phyloP scores from a whole-genome alignment of 768 basidiomycete genomes.

The Kwoniella europaea region DNA sequence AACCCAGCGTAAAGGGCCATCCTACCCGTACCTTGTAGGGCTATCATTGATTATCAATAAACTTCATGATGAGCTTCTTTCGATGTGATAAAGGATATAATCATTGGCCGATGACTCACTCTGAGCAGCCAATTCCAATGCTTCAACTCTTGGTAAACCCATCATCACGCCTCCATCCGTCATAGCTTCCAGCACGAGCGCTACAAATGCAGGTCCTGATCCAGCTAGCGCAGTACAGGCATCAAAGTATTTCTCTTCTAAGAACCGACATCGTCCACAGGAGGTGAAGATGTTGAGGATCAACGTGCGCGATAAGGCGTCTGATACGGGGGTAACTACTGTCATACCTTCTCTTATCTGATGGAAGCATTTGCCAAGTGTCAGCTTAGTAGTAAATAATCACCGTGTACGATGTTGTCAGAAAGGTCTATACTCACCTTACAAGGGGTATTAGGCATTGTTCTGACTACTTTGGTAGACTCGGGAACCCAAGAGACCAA shows the following conservation, averaged over 20 bases:
- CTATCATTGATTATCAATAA: slow-evolving; percentile 59
- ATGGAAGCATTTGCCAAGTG: not conserved
- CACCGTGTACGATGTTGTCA: not conserved
- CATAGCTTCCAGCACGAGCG: slow-evolving; percentile 97
- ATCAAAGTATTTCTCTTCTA: slow-evolving; percentile 98
- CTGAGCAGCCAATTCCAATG: slow-evolving; percentile 92
- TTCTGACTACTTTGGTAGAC: slow-evolving; percentile 83
- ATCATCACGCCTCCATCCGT: slow-evolving; percentile 99
- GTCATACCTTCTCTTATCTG: slow-evolving; percentile 99
- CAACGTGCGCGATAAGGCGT: slow-evolving; percentile 69
- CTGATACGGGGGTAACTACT: slow-evolving; percentile 75
- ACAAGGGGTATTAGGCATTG: slow-evolving; percentile 98
- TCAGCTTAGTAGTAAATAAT: not conserved
- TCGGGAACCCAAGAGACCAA: slow-evolving; percentile 74
- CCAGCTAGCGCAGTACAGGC: slow-evolving; percentile 96
- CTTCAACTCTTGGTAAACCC: slow-evolving; percentile 92
- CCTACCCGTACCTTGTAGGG: slow-evolving; percentile 91
- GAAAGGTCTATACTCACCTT: slow-evolving; percentile 65
- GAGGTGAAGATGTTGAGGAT: slow-evolving; percentile 95
- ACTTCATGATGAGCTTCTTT: not conserved
- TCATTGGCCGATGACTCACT: slow-evolving; percentile 64
- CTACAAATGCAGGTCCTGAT: slow-evolving; percentile 95
- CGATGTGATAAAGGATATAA: not conserved
- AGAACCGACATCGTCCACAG: slow-evolving; percentile 91
- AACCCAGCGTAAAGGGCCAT: slow-evolving; percentile 88